Evolutionary conservation across 2,329 filamentous ascomycete genomes (phyloP), one percentile per base, ranked within the genome.

Genomic region (Metarhizium rileyi): DNA sequence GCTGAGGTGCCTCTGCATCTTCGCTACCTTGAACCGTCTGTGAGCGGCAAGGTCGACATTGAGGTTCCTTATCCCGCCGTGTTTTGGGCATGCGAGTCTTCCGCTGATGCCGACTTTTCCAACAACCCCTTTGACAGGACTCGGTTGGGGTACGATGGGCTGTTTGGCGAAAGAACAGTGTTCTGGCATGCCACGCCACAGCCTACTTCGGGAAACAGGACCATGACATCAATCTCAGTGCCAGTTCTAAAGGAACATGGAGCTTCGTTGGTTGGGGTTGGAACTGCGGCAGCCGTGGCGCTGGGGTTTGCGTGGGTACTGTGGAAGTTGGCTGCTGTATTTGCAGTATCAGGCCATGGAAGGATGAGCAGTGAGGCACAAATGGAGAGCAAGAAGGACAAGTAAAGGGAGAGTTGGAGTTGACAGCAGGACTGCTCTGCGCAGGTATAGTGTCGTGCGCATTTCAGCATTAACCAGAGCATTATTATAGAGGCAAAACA

Each of bases 61-160:
- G 69, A 80, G n/a, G 65, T 93, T 0, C 87, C 91, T 0, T 90
- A 86, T 70, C 91, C 91, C 0, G 78, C 80, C 0, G 78, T 96
- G 0, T 96, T 96, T 71, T 96, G 90, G 90, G 89, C 90, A 0
- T 97, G 91, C 61, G 74, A 78, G 7, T 78, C 83, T 0, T 77
- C 80, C 9, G 76, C 80, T 47, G 80, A 77, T 1, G 75, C 75
- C 1, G 84, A 87, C 59, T 87, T 91, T 66, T 66, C 77, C 0
- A 77, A 75, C 5, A 95, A 86, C 60, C 91, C 91, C 0, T 97
- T 97, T 65, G 90, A 96, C 64, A 75, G 87, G 5, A 71, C 76
- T n/a, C 80, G 88, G 61, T 60, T 96, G n/a, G 90, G 90, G 1
- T 96, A 90, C 64, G 91, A 96, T 56, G 79, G 76, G 0, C 66